Evolutionary conservation across 73 alveolate species (phyloP), one percentile per base, ranked within the genome.

Genomic region (Uronychia binucleata): DNA sequence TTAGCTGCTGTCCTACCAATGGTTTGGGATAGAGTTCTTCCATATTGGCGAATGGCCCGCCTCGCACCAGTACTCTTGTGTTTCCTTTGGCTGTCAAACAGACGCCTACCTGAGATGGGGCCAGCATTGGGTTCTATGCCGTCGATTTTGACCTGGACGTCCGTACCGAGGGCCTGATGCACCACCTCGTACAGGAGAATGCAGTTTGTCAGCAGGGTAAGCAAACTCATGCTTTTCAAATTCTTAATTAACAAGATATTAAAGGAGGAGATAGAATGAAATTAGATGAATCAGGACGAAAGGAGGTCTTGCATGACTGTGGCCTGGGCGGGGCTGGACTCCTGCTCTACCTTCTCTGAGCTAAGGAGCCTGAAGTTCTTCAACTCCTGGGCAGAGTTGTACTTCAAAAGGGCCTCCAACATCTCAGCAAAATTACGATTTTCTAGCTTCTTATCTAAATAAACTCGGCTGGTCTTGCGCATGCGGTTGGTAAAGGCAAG

Each of bases 61-160:
- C 97, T 82, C 97, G 88, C 1, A 96, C 99, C 57, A 96, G 89
- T 8, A 96, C 98, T 84, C 98, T 95, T 28, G 99, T 96, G 35
- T 96, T 96, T 30, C 99, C 67, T 46, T 11, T 11, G 19, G 5
- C 19, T 11, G 5, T 46, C 19, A 46, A 19, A 5, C n/a, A 46
- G 67, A 46, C n/a, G 19, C n/a, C 5, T 46, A 46, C 67, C 99
- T 27, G 93, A 76, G 13, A 94, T 83, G 34, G 95, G 97, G 28
- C 99, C 99, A 28, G 97, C 91, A 58, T 93, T 93, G 14, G 99
- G 99, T 67, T 93, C 98, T 75, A 95, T 95, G 46, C 95, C 96
- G 75, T 46, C 67, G 19, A 46, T 46, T 5, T 46, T 5, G 67
- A 46, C 19, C 5, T 5, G 5, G 67, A 46, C 5, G 67, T 46